phyloP scores from a whole-genome alignment of 805 yeast species.

The Wickerhamomyces silvicola region DNA sequence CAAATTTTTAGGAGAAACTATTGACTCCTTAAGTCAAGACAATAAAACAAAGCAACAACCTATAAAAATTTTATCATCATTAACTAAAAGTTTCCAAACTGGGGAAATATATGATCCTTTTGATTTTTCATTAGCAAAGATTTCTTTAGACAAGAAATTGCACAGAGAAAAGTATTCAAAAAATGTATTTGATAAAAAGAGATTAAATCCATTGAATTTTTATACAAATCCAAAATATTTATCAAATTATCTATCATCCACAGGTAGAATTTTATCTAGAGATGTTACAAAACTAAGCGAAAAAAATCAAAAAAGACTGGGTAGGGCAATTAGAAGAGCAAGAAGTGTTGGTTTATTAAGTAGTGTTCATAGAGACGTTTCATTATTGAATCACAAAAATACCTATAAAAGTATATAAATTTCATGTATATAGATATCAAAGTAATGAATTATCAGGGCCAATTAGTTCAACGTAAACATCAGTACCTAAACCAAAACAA shows the following conservation, averaged over 20 bases:
- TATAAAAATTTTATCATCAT: conserved; percentile 27
- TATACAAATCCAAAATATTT: conserved; percentile 69
- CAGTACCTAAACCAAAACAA: conserved; percentile 74
- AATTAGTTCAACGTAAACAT: conserved; percentile 52
- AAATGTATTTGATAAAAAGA: conserved; percentile 35
- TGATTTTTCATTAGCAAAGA: conserved; percentile 62
- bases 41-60: conserved; percentile 13
- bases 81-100: conserved; percentile 40
- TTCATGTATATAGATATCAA: conserved; percentile 5
- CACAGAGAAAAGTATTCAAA: conserved; percentile 18
- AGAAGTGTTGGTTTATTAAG: conserved; percentile 77
- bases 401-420: conserved; percentile 26
- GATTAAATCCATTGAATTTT: conserved; percentile 61
- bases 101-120: conserved; percentile 71
- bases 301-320: conserved; percentile 61
- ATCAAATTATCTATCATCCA: conserved; percentile 55
- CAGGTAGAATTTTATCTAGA: conserved; percentile 75
- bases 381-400: conserved; percentile 16
- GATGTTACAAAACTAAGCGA: conserved; percentile 61
- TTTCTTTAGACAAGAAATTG: conserved; percentile 41
- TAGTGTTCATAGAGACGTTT: conserved; percentile 58
- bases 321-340: conserved; percentile 75
- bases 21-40: neutral
- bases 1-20: neutral
- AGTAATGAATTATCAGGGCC: conserved; percentile 20